A percentile compares a stretch with the other conserved stretches of the same genome.
Conservation (phyloP, 2,329 filamentous ascomycete species). For the Parafenestella ontariensis region DNA sequence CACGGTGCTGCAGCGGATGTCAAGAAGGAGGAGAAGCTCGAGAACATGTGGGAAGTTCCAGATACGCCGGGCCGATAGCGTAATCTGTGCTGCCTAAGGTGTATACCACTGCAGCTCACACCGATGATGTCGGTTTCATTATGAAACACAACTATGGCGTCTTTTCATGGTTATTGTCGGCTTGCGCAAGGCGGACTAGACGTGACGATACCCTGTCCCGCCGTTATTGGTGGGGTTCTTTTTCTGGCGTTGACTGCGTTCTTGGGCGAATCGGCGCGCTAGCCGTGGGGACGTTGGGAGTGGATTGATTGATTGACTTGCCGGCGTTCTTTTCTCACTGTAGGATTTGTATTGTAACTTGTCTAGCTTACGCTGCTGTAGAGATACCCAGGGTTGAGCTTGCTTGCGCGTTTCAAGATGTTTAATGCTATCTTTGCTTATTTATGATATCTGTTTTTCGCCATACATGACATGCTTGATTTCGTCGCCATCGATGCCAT, state of each 20-base stretch:
- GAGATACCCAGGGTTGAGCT: conserved; percentile 1
- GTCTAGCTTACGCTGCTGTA: background rate
- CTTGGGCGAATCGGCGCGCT: conserved; percentile 4
- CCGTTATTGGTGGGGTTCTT: background rate
- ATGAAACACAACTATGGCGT: background rate
- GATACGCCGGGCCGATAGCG: conserved; percentile 50
- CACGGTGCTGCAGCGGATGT: conserved; percentile 1
- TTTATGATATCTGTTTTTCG: too few species aligned
- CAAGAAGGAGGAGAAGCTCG: conserved; percentile 14
- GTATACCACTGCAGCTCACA: background rate
- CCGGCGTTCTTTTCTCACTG: too few species aligned
- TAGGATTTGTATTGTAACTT: too few species aligned
- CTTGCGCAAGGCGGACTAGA: background rate
- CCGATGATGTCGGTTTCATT: background rate
- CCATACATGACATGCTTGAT: too few species aligned
- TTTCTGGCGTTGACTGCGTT: conserved; percentile 4
- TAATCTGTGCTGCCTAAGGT: background rate
- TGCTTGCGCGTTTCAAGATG: too few species aligned
- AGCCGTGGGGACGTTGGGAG: background rate
- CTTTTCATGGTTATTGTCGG: background rate
- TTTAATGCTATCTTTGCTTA: too few species aligned
- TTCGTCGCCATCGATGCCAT: too few species aligned
- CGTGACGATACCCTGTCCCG: background rate
- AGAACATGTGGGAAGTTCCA: conserved; percentile 55
- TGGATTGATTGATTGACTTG: background rate